Percentiles rank a stretch among this genome's conserved stretches.
These are phyloP conservation scores for Mycena rosella DNA, from an alignment of 768 basidiomycete genomes.

Conservation along the genomic window DNA sequence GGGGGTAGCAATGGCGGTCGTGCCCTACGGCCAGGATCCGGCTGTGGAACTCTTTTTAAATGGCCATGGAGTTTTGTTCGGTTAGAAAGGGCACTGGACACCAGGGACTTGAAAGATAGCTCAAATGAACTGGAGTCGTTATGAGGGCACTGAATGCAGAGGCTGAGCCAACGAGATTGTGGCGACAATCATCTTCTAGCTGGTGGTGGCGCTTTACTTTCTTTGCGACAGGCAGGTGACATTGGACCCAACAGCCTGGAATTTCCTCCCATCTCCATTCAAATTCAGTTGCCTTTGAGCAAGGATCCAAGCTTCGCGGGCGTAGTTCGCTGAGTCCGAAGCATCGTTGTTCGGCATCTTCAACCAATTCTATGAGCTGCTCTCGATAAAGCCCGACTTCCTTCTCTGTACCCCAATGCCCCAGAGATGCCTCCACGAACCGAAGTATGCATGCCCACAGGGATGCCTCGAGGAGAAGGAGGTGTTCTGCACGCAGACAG, in stretches of 20 bases:
- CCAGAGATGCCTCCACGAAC: slow-evolving; percentile 53
- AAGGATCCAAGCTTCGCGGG: neutral
- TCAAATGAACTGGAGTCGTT: slow-evolving; percentile 19
- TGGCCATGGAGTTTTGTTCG: slow-evolving; percentile 28
- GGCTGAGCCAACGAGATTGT: neutral
- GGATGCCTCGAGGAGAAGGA: slow-evolving; percentile 62
- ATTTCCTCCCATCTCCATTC: slow-evolving; percentile 65
- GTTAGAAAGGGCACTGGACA: slow-evolving; percentile 33
- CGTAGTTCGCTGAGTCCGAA: slow-evolving; percentile 48
- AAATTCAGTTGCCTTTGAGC: slow-evolving; percentile 1
- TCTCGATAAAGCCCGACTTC: slow-evolving; percentile 52
- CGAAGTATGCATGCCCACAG: slow-evolving; percentile 65
- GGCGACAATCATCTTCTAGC: neutral
- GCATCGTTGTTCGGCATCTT: slow-evolving; percentile 64
- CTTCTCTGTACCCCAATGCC: slow-evolving; percentile 2
- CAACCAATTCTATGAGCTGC: slow-evolving; percentile 59
- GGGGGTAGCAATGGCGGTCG: slow-evolving; percentile 1
- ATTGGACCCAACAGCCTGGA: slow-evolving; percentile 58
- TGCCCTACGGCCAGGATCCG: too few species aligned
- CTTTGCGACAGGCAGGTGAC: slow-evolving; percentile 11
- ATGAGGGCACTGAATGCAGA: neutral
- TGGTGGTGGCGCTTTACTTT: slow-evolving; percentile 15
- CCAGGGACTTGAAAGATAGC: slow-evolving; percentile 29
- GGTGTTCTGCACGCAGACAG: slow-evolving; percentile 47
- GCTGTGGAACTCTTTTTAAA: neutral